Evolutionary conservation across 2,329 filamentous ascomycete genomes (phyloP), one percentile per base, ranked within the genome.

Genomic region (Lizonia empirigonia): DNA sequence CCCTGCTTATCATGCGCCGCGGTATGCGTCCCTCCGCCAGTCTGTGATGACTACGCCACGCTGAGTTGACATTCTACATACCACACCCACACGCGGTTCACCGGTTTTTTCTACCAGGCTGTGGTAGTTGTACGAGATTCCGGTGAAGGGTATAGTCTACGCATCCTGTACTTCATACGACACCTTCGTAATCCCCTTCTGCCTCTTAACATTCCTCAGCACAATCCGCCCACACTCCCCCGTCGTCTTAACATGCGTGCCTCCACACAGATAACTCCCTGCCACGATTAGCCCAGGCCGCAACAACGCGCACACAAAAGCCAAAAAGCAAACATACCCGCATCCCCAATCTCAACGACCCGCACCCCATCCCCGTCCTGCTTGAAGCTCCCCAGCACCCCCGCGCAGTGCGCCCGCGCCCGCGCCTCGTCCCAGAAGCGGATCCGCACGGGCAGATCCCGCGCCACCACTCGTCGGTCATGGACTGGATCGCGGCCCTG

Each of bases 221-320:
- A 75, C 81, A 5, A 84, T 83, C 65, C 80, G 79, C 0, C 86
- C 84, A 62, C 82, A 85, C 53, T 79, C 59, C 50, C 80, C 77
- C 16, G 85, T 87, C 15, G 74, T 80, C 23, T 80, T 76, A 3
- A 90, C 87, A 75, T 91, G 88, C 20, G 88, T 91, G 0, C 88
- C 88, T 7, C 88, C 88, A 69, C 88, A 91, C 1, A 88, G 87
- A 74, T 91, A 90, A 20, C 81, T 81, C 59, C 87, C n/a, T n/a
- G n/a, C n/a, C n/a, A n/a, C n/a, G n/a, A n/a, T n/a, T n/a, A n/a
- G n/a, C n/a, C n/a, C n/a, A n/a, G n/a, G n/a, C n/a, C n/a, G n/a
- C n/a, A n/a, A n/a, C n/a, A n/a, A n/a, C n/a, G n/a, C n/a, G n/a
- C n/a, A n/a, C n/a, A n/a, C n/a, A n/a, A n/a, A n/a, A n/a, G n/a